These are phyloP conservation scores for Lichtheimia corymbifera DNA, from an alignment of 371 early-diverging fungal species.

Conservation along the genomic window DNA sequence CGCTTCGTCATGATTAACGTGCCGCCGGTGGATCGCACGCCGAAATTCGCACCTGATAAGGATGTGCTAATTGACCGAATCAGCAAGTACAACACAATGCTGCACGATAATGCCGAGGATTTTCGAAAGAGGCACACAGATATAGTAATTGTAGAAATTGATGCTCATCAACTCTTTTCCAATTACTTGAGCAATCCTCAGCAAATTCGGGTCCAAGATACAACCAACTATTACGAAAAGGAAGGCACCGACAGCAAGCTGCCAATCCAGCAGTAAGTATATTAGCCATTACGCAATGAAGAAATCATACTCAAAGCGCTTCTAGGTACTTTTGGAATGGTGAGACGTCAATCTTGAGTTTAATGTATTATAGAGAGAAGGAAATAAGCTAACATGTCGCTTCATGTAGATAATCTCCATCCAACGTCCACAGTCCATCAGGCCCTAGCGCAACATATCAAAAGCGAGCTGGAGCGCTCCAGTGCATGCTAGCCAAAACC, in stretches of 20 bases:
- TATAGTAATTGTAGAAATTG: neutral
- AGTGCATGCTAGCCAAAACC: too few species aligned
- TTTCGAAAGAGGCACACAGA: neutral
- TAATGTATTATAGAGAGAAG: neutral
- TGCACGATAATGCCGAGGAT: neutral
- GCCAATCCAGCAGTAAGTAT: neutral
- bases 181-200: neutral
- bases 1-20: slow-evolving; percentile 6
- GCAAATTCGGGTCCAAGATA: neutral
- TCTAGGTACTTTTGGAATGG: too few species aligned
- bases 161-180: slow-evolving; percentile 3
- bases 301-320: neutral
- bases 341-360: too few species aligned
- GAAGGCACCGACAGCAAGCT: neutral
- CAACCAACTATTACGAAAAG: slow-evolving; percentile 1
- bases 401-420: neutral
- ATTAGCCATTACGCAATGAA: neutral
- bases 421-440: neutral
- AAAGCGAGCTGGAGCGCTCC: neutral
- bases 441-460: neutral
- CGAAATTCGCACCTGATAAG: neutral
- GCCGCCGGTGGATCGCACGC: slow-evolving; percentile 8
- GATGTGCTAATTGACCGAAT: neutral
- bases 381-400: neutral
- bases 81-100: neutral